Evolutionary conservation across 2,329 filamentous ascomycete genomes (phyloP).

Genomic region (Trichoderma breve): DNA sequence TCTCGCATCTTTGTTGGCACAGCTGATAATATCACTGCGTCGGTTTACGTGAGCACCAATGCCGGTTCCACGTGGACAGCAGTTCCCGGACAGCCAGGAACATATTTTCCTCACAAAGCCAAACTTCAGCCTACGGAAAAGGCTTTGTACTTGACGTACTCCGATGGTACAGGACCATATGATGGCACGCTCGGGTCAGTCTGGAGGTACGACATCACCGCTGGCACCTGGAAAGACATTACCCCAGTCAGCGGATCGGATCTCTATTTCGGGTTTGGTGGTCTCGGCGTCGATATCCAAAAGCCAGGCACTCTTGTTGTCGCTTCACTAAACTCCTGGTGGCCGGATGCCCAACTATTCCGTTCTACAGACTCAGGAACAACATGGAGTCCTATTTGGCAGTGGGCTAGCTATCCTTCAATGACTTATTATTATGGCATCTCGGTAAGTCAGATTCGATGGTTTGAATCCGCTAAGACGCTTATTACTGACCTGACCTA

Average conservation of each 20-base stretch:
- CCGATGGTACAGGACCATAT: conserved; percentile 10
- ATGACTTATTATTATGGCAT: conserved; percentile 11
- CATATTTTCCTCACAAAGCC: conserved; percentile 15
- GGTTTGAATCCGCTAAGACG: background rate
- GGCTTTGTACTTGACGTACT: conserved; percentile 4
- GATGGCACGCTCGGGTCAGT: conserved; percentile 1
- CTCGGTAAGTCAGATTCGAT: background rate
- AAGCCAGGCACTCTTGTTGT: conserved; percentile 6
- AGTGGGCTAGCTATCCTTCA: conserved; percentile 10
- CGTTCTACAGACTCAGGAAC: conserved; percentile 7
- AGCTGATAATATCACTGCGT: conserved; percentile 13
- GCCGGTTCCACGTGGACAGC: conserved; percentile 13
- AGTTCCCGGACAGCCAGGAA: background rate
- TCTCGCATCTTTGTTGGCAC: conserved; percentile 13
- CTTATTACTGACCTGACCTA: background rate
- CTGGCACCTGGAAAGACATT: conserved; percentile 9
- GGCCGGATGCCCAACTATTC: conserved; percentile 9
- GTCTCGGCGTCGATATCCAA: background rate
- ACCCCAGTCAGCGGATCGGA: conserved; percentile 1
- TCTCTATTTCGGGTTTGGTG: conserved; percentile 11
- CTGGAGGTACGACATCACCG: conserved; percentile 7
- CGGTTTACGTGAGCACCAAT: conserved; percentile 13
- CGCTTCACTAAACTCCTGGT: conserved; percentile 11
- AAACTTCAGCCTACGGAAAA: conserved; percentile 8
- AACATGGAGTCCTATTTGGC: conserved; percentile 1